phyloP scores from a whole-genome alignment of 768 basidiomycete genomes.

The Boletus coccyginus region DNA sequence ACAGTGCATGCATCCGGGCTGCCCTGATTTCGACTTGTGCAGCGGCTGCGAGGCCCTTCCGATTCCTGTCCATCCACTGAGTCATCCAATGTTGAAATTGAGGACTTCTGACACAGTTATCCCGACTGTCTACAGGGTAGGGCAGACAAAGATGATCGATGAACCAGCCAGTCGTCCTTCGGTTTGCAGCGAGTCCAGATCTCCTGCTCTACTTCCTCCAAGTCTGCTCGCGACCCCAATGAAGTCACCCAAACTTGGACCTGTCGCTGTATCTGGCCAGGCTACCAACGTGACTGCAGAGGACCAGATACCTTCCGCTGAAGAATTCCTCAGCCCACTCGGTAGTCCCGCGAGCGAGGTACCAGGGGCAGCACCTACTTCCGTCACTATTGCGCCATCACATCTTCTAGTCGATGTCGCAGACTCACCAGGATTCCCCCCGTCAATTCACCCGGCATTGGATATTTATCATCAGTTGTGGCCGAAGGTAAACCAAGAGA shows the following conservation, averaged over 20 bases:
- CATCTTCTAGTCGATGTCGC: constrained; percentile 11
- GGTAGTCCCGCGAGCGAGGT: constrained; percentile 17
- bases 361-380: not conserved
- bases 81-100: constrained; percentile 77
- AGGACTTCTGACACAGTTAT: constrained; percentile 48
- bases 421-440: constrained; percentile 7
- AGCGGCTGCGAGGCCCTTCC: constrained; percentile 75
- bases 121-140: constrained; percentile 40
- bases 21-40: constrained; percentile 83
- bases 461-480: constrained; percentile 30
- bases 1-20: constrained; percentile 76
- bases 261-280: not conserved
- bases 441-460: constrained; percentile 2
- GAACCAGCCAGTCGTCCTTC: not conserved
- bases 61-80: constrained; percentile 67
- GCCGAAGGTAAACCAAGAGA: constrained; percentile 38
- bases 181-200: not conserved
- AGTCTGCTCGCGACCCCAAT: not conserved
- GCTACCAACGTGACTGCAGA: not conserved
- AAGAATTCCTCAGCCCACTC: constrained; percentile 26
- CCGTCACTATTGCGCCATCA: not conserved
- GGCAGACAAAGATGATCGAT: constrained; percentile 7
- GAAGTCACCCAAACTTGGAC: not conserved
- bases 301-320: constrained; percentile 1
- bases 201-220: not conserved